phyloP scores from a whole-genome alignment of 2,329 filamentous ascomycete genomes.

The Cladosporium cucumerinum region DNA sequence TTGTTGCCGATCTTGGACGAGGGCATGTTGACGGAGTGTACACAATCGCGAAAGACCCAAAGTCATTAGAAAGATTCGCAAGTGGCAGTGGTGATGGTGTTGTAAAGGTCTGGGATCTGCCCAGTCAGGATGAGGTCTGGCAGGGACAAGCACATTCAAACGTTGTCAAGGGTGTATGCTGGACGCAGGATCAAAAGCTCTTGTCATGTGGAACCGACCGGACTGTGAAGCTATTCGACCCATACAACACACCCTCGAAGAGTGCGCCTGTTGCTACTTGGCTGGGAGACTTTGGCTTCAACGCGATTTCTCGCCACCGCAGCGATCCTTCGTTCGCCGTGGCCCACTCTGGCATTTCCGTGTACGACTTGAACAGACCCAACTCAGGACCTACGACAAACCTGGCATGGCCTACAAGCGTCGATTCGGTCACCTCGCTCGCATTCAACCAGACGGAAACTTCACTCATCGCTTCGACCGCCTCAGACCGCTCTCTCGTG shows the following conservation, averaged over 20 bases:
- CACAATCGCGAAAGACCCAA: constrained; percentile 47
- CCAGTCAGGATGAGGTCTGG: constrained; percentile 70
- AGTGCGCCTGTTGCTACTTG: constrained; percentile 77
- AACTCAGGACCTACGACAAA: constrained; percentile 75
- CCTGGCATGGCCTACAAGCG: constrained; percentile 79
- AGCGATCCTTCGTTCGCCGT: constrained; percentile 75
- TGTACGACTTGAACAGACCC: constrained; percentile 82
- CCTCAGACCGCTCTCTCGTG: constrained; percentile 79
- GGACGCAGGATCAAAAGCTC: constrained; percentile 81
- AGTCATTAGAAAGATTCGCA: constrained; percentile 53
- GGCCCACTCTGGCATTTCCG: constrained; percentile 68
- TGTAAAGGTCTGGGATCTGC: constrained; percentile 87
- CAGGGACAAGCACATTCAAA: constrained; percentile 83
- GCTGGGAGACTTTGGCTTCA: constrained; percentile 79
- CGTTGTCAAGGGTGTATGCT: constrained; percentile 85
- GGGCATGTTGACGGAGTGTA: constrained; percentile 84
- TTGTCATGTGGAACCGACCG: constrained; percentile 83
- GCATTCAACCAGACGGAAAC: constrained; percentile 94
- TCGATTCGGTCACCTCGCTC: constrained; percentile 85
- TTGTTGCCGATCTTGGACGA: constrained; percentile 78
- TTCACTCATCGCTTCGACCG: constrained; percentile 79
- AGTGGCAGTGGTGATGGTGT: constrained; percentile 89
- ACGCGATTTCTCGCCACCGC: constrained; percentile 77
- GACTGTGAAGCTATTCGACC: constrained; percentile 87
- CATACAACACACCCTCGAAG: constrained; percentile 68